Evolutionary conservation across 768 basidiomycete species (phyloP), one percentile per base, ranked within the genome.

Genomic region (Lyophyllum atratum): DNA sequence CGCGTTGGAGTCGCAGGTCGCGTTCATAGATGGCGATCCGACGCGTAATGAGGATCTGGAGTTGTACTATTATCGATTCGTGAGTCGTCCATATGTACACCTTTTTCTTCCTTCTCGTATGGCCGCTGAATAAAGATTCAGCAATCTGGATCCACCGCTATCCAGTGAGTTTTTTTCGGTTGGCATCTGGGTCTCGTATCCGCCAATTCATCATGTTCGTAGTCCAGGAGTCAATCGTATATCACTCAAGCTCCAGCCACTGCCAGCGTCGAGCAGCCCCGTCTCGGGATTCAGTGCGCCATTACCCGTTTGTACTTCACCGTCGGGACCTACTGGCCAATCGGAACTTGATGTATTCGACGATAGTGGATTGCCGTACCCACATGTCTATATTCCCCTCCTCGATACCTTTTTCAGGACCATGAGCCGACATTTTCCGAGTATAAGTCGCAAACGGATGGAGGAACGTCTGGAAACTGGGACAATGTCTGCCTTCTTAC

Each of bases 401-500:
- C 54, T 61, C 49, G 56, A 61, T 25, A 58, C 49, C 17, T 61
- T 61, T 29, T 61, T 61, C 31, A 53, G 33, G 11, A 61, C 56
- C 11, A 51, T 58, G 56, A 58, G 57, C 50, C 49, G 60, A 37
- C 56, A 58, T 29, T 61, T 61, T 17, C 60, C 60, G 12, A 61
- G 60, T 49, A 55, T 61, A 14, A 55, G 46, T 31, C 56, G 60
- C 7, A 49, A 55, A 55, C 43, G 60, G 25, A 61, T 61, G 46
- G 60, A 61, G 46, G 56, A 61, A 12, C 56, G 56, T 22, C 45
- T 61, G 1, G 44, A 55, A 49, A 55, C 49, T 24, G 56, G 56
- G 22, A 61, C 60, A 17, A 61, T 61, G 60, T 61, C 60, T 52
- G 56, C 56, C 6, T 58, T 61, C n/a, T 55, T 61, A 37, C 57